phyloP scores from a whole-genome alignment of 148 eudicot genomes.

The Heliamphora exappendiculata region DNA sequence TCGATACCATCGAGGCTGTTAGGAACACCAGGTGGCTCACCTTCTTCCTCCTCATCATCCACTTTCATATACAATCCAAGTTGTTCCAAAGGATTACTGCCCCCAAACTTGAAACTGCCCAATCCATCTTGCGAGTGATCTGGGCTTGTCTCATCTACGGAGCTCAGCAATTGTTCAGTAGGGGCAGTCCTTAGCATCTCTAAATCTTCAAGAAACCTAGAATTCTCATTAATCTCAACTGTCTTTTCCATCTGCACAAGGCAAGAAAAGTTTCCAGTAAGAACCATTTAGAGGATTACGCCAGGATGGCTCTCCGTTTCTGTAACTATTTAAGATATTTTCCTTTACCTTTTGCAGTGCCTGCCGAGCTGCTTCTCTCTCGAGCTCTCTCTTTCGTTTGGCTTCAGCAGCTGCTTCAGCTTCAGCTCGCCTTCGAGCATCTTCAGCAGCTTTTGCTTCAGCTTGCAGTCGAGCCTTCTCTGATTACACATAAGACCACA shows the following conservation, averaged over 20 bases:
- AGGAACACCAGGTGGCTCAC: conserved; percentile 29
- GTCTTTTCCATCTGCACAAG: conserved; percentile 64
- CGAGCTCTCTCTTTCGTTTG: conserved; percentile 50
- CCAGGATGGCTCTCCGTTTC: neutral
- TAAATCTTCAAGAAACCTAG: conserved; percentile 51
- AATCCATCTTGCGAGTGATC: conserved; percentile 45
- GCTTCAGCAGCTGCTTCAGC: conserved; percentile 67
- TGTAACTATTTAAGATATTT: neutral
- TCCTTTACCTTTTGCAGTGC: conserved; percentile 50
- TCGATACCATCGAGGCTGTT: conserved; percentile 24
- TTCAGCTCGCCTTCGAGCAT: conserved; percentile 56
- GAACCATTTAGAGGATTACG: neutral
- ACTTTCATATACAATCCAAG: conserved; percentile 67
- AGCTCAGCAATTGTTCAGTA: conserved; percentile 40
- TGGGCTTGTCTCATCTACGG: conserved; percentile 55
- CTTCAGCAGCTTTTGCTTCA: conserved; percentile 81
- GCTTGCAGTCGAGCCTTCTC: conserved; percentile 74
- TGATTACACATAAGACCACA: conserved; percentile 23
- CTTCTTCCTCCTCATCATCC: conserved; percentile 74
- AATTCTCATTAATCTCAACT: conserved; percentile 63
- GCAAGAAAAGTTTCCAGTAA: neutral
- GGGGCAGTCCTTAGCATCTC: conserved; percentile 51
- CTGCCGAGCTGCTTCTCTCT: conserved; percentile 75
- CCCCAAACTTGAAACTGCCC: conserved; percentile 53
- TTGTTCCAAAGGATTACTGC: conserved; percentile 67